Conservation (phyloP, 805 yeast species). For the Wickerhamomyces chaumierensis region DNA sequence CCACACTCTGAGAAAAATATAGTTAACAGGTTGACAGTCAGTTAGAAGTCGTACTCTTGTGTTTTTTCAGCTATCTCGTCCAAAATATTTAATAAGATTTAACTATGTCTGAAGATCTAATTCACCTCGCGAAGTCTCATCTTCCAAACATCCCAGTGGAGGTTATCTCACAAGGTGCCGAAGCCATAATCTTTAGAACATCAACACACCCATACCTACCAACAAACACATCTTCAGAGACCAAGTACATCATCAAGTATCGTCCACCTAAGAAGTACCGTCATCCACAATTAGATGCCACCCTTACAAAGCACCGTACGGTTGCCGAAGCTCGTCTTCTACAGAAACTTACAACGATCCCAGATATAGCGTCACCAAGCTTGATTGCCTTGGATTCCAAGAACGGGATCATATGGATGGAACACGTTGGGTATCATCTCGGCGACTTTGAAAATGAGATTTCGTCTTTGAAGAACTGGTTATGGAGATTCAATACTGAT, state of each 20-base stretch:
- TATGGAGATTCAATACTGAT: constrained; percentile 45
- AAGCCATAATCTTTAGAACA: constrained; percentile 66
- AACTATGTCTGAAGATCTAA: constrained; percentile 51
- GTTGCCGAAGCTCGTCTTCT: constrained; percentile 74
- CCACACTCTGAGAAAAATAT: too few relatives aligned
- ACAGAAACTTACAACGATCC: constrained; percentile 45
- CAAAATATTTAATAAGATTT: too few relatives aligned
- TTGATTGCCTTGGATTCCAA: constrained; percentile 66
- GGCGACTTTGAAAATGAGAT: constrained; percentile 11
- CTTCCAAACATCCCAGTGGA: constrained; percentile 39
- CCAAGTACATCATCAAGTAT: constrained; percentile 58
- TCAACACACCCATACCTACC: constrained; percentile 56
- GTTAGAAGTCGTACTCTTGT: too few relatives aligned
- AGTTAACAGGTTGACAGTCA: too few relatives aligned
- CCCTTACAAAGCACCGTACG: constrained; percentile 71
- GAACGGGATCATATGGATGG: constrained; percentile 86
- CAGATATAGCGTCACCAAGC: constrained; percentile 59
- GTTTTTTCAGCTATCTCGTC: too few relatives aligned
- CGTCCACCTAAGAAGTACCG: constrained; percentile 89
- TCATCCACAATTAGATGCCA: constrained; percentile 70
- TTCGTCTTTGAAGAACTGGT: constrained; percentile 61
- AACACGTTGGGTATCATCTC: constrained; percentile 48
- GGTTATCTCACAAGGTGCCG: constrained; percentile 81
- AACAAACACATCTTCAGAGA: constrained; percentile 19
- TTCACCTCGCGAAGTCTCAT: constrained; percentile 30